Conservation (phyloP, 345 rosid genomes). For the Trapa incisa region DNA sequence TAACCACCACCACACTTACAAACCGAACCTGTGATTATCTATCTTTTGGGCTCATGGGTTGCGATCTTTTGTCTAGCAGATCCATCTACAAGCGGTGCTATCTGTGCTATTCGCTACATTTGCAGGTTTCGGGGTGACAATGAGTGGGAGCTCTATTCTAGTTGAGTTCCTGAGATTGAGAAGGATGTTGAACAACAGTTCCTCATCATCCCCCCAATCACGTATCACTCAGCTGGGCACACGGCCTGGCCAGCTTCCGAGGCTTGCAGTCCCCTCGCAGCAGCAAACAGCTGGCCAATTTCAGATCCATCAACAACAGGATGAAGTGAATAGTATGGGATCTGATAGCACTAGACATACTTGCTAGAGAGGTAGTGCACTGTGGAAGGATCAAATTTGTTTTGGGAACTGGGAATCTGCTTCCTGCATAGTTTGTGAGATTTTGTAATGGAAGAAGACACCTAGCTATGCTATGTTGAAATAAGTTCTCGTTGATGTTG, state of each 20-base stretch:
- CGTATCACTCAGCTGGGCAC: slow-evolving; percentile 9
- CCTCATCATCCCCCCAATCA: slow-evolving; percentile 7
- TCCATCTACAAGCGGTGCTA: slow-evolving; percentile 54
- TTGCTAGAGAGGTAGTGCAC: too few relatives aligned
- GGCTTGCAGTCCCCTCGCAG: slow-evolving; percentile 6
- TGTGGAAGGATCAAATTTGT: too few relatives aligned
- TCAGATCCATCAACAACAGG: neutral
- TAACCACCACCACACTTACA: neutral
- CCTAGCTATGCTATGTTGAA: too few relatives aligned
- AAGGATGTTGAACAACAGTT: slow-evolving; percentile 31
- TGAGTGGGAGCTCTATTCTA: slow-evolving; percentile 67
- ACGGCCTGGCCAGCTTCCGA: slow-evolving; percentile 22
- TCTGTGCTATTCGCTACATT: slow-evolving; percentile 70
- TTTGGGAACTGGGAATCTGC: too few relatives aligned
- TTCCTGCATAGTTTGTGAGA: too few relatives aligned
- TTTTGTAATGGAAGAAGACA: too few relatives aligned
- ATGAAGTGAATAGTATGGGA: neutral
- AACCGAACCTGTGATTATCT: neutral
- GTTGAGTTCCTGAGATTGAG: slow-evolving; percentile 72
- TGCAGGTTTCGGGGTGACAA: slow-evolving; percentile 70
- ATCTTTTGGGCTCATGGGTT: neutral
- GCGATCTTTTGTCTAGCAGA: slow-evolving; percentile 21
- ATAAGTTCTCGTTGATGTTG: too few relatives aligned
- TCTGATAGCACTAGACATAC: too few relatives aligned
- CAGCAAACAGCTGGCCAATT: too few relatives aligned